Evolutionary conservation across 192 early-diverging fungal species (phyloP).

Genomic region (Geranomyces variabilis): DNA sequence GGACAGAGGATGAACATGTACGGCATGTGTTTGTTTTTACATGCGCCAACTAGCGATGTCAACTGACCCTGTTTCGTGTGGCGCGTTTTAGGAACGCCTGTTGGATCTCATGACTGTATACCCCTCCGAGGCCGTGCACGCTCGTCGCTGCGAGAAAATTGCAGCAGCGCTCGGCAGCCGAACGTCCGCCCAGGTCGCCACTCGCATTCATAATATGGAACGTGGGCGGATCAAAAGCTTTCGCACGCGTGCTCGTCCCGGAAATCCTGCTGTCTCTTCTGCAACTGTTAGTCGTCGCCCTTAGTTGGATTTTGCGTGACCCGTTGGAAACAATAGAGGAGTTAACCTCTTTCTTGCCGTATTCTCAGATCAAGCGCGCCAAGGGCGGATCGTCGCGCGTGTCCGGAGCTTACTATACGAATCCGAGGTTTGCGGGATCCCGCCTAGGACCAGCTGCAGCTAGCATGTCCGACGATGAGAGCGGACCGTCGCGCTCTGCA

Average conservation of each 20-base stretch:
- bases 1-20: conserved; percentile 35
- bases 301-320: background rate
- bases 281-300: background rate
- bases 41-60: background rate
- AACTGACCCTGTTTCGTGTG: background rate
- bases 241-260: background rate
- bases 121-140: conserved; percentile 16
- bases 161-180: conserved; percentile 29
- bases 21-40: background rate
- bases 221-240: background rate
- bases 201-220: background rate
- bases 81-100: conserved; percentile 18
- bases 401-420: conserved; percentile 27
- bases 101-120: conserved; percentile 27
- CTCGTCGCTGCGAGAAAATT: conserved; percentile 30
- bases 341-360: background rate
- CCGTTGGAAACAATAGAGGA: background rate
- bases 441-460: background rate
- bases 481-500: background rate
- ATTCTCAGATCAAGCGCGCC: background rate
- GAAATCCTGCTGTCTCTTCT: background rate
- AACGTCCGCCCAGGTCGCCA: conserved; percentile 19
- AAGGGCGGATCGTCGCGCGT: conserved; percentile 10
- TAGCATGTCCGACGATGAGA: conserved; percentile 29
- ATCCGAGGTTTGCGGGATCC: conserved; percentile 13